These are phyloP conservation scores for Solanum habrochaites DNA, from an alignment of 257 asterid genomes.

Conservation along the genomic window DNA sequence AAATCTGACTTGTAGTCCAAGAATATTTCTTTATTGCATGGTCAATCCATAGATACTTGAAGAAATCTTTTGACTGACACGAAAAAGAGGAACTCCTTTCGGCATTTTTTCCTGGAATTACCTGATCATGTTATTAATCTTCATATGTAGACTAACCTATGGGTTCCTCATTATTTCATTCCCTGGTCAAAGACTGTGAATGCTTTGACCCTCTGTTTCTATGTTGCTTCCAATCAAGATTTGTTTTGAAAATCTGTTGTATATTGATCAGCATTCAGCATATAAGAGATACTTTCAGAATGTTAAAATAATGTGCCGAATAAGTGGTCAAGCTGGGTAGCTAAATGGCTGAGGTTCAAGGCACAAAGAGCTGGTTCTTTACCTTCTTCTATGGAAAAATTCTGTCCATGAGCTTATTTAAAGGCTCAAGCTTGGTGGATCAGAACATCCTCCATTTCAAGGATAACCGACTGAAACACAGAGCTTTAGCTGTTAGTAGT, in stretches of 20 bases:
- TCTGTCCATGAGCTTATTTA: not conserved
- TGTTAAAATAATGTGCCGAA: not conserved
- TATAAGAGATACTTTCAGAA: not conserved
- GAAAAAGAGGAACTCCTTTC: not conserved
- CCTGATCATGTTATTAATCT: not conserved
- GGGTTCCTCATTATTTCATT: not conserved
- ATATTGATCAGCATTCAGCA: not conserved
- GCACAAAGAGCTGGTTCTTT: not conserved
- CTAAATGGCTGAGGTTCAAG: not conserved
- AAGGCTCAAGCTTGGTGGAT: not conserved
- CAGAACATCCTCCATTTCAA: not conserved
- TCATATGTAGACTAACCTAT: not conserved
- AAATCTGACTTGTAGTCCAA: not conserved
- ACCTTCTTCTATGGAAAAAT: not conserved
- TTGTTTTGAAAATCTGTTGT: not conserved
- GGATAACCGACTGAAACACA: not conserved
- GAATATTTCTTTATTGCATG: not conserved
- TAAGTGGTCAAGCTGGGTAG: not conserved
- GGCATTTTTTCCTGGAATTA: not conserved
- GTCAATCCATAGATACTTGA: not conserved
- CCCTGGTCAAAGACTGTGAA: not conserved
- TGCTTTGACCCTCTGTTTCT: not conserved
- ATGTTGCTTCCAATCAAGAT: not conserved
- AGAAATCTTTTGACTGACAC: not conserved
- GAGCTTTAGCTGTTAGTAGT: not conserved